Conservation (phyloP, 1,284 basidiomycete species). For the Cystobasidium pallidum region DNA sequence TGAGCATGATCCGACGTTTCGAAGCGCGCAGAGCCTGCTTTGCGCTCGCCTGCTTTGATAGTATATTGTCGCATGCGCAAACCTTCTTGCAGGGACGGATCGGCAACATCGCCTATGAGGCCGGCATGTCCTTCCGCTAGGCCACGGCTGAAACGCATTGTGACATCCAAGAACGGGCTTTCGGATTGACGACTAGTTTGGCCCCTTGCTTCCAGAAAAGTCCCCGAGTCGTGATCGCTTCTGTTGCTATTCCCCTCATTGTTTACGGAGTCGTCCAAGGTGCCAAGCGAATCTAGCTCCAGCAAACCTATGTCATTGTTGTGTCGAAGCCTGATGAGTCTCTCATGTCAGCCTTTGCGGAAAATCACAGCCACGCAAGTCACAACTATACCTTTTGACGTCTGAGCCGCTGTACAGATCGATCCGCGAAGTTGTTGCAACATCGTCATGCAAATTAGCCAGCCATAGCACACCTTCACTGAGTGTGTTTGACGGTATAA, state of each 20-base stretch:
- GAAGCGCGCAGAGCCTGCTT: constrained; percentile 32
- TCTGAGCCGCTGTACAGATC: constrained; percentile 6
- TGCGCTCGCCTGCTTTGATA: constrained; percentile 33
- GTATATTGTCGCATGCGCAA: constrained; percentile 35
- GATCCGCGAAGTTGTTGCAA: constrained; percentile 1
- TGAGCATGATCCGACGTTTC: neutral
- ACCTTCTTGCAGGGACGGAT: constrained; percentile 25
- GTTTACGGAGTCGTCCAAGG: neutral
- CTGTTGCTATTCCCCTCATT: neutral
- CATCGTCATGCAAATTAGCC: constrained; percentile 25
- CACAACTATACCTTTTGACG: constrained; percentile 14
- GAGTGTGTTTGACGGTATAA: constrained; percentile 7
- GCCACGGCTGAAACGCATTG: constrained; percentile 36
- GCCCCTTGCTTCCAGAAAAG: neutral
- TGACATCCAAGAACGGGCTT: constrained; percentile 2
- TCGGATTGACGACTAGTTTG: neutral
- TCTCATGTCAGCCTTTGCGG: neutral
- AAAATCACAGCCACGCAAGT: neutral
- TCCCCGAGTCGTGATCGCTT: neutral
- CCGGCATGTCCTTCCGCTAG: constrained; percentile 6
- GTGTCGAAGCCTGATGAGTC: neutral
- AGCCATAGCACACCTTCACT: constrained; percentile 34
- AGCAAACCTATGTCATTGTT: constrained; percentile 19
- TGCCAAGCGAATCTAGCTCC: neutral
- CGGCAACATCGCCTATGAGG: constrained; percentile 18